These are phyloP conservation scores for Leccinum arenicola DNA, from an alignment of 768 basidiomycete species.

Conservation along the genomic window DNA sequence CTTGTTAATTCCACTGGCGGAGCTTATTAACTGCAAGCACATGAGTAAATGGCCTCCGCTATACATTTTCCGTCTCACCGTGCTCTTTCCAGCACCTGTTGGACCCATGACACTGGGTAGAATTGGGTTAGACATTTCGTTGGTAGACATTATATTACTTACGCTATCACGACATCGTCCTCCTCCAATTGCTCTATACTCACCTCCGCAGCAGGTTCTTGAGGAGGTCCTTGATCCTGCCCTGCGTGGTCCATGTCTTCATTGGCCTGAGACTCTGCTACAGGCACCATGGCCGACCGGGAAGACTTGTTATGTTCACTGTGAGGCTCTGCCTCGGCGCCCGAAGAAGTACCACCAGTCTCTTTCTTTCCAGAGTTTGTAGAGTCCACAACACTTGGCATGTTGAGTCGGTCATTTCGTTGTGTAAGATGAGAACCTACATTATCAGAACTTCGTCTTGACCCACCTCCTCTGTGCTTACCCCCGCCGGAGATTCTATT, in stretches of 20 bases:
- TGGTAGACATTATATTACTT: background rate
- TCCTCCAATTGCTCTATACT: no score
- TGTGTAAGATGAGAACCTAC: constrained; percentile 1
- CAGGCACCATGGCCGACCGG: background rate
- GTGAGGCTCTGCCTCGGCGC: no score
- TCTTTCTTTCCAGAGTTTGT: constrained; percentile 10
- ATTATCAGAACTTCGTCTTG: constrained; percentile 1
- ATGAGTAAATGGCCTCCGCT: background rate
- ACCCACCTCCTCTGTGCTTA: background rate
- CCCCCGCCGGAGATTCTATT: background rate
- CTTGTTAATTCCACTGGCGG: background rate
- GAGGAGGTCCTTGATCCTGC: background rate
- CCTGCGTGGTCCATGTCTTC: background rate
- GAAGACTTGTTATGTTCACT: no score
- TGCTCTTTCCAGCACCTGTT: background rate
- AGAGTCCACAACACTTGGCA: constrained; percentile 13
- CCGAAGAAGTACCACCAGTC: background rate
- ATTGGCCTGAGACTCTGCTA: background rate
- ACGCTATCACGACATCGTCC: no score
- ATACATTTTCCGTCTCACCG: background rate
- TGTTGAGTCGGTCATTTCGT: background rate
- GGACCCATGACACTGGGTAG: background rate
- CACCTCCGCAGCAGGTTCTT: no score
- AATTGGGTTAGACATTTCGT: background rate
- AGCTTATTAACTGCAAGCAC: background rate